Percentiles rank a stretch among this genome's conserved stretches.
phyloP scores from a whole-genome alignment of 2,329 filamentous ascomycete species.

The Hymenoscyphus fraxineus region DNA sequence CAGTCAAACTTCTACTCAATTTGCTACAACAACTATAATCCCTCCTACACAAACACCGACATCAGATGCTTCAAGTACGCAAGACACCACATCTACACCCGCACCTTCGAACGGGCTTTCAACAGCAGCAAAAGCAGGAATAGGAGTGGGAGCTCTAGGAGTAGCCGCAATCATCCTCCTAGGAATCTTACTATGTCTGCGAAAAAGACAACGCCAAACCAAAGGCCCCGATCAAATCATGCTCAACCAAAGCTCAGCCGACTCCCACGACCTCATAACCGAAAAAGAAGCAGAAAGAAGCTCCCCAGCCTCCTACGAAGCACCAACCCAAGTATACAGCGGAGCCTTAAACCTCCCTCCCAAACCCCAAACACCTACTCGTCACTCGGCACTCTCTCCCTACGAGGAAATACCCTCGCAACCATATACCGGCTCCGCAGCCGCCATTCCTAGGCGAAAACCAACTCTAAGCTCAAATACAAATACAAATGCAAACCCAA shows the following conservation, averaged over 20 bases:
- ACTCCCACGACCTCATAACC: slow-evolving; percentile 18
- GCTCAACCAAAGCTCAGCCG: slow-evolving; percentile 21
- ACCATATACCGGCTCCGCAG: slow-evolving; percentile 18
- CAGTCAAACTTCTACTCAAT: background rate
- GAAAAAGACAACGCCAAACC: slow-evolving; percentile 18
- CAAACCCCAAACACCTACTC: slow-evolving; percentile 13
- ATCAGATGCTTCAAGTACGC: background rate
- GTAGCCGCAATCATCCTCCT: slow-evolving; percentile 22
- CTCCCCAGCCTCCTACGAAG: slow-evolving; percentile 5
- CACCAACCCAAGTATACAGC: background rate
- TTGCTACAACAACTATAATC: background rate
- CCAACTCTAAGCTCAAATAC: slow-evolving; percentile 13
- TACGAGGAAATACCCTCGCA: slow-evolving; percentile 19
- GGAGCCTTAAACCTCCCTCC: background rate
- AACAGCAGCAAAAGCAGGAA: slow-evolving; percentile 23
- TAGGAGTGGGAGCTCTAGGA: slow-evolving; percentile 23
- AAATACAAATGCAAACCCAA: background rate
- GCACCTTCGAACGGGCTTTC: slow-evolving; percentile 12
- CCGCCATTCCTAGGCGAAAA: slow-evolving; percentile 20
- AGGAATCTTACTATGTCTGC: slow-evolving; percentile 22
- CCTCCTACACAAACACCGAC: background rate
- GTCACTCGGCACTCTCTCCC: slow-evolving; percentile 15
- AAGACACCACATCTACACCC: background rate
- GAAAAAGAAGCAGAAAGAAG: slow-evolving; percentile 22
- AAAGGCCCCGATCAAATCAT: slow-evolving; percentile 19